A percentile compares a stretch with the other conserved stretches of the same genome.
Evolutionary conservation across 2,329 filamentous ascomycete species (phyloP).

Genomic region (Aaosphaeria pasadenensis): DNA sequence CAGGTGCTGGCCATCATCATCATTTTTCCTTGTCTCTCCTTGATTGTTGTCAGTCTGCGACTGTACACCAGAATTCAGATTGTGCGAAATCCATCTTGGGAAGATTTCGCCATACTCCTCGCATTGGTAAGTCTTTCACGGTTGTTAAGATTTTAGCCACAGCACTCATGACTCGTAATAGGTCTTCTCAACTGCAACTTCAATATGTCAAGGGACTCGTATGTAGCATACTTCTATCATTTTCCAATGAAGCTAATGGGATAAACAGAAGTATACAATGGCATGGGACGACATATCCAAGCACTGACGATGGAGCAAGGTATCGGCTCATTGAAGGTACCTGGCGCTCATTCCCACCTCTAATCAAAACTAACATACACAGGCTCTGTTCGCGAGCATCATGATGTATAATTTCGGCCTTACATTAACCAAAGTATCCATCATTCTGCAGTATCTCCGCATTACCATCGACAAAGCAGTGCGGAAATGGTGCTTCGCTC

Average conservation of each 20-base stretch:
- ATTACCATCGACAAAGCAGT: constrained; percentile 9
- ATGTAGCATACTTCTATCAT: background rate
- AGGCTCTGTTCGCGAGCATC: constrained; percentile 15
- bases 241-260: background rate
- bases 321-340: constrained; percentile 12
- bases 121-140: constrained; percentile 7
- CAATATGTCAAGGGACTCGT: constrained; percentile 17
- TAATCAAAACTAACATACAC: background rate
- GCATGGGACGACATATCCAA: constrained; percentile 16
- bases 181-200: constrained; percentile 13
- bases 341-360: background rate
- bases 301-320: constrained; percentile 11
- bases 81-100: constrained; percentile 10
- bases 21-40: constrained; percentile 9
- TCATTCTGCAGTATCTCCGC: constrained; percentile 14
- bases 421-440: constrained; percentile 11
- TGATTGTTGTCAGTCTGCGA: constrained; percentile 7
- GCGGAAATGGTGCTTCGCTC: constrained; percentile 5
- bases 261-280: constrained; percentile 12
- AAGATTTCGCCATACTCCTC: constrained; percentile 11
- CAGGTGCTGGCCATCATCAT: constrained; percentile 11
- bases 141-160: background rate
- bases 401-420: constrained; percentile 15
- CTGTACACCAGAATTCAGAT: constrained; percentile 11
- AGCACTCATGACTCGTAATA: background rate